Conservation (phyloP, 495 filamentous ascomycete species). For the Daldinia grandis region DNA sequence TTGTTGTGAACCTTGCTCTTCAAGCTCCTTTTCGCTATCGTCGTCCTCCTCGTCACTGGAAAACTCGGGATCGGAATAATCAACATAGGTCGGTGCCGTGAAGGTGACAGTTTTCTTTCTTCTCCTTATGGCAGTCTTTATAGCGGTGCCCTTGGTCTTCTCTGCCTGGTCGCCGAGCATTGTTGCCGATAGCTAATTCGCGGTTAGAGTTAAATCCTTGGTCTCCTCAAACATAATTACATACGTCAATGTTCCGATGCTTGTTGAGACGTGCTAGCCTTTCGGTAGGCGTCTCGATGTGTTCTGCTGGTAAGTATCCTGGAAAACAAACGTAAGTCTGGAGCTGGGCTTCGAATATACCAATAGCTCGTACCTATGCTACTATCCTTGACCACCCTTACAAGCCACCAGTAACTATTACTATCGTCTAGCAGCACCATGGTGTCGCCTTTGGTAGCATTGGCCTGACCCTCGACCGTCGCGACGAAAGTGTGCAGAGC, state of each 20-base stretch:
- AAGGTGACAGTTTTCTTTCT: constrained; percentile 94
- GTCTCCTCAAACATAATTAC: constrained; percentile 42
- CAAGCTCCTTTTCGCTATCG: constrained; percentile 59
- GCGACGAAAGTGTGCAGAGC: constrained; percentile 97
- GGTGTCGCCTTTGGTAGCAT: constrained; percentile 97
- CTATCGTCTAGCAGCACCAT: constrained; percentile 99
- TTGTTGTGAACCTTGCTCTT: constrained; percentile 50
- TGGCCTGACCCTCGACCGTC: constrained; percentile 97
- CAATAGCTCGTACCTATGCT: constrained; percentile 78
- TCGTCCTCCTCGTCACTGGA: constrained; percentile 85
- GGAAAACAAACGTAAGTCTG: constrained; percentile 33
- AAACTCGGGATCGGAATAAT: constrained; percentile 90
- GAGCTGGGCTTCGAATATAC: constrained; percentile 5
- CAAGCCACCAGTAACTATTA: constrained; percentile 99
- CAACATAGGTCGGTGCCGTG: constrained; percentile 83
- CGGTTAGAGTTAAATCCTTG: constrained; percentile 20
- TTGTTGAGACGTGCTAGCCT: constrained; percentile 94
- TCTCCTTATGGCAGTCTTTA: constrained; percentile 89
- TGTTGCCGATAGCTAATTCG: constrained; percentile 77
- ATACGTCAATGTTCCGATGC: constrained; percentile 95
- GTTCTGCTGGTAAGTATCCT: constrained; percentile 97
- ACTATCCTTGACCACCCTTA: constrained; percentile 94
- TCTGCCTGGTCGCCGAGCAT: constrained; percentile 94
- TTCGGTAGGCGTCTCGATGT: constrained; percentile 98
- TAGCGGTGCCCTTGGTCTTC: constrained; percentile 80